These are phyloP conservation scores for Eimeria necatrix DNA, from an alignment of 169 alveolate species.

Conservation along the genomic window DNA sequence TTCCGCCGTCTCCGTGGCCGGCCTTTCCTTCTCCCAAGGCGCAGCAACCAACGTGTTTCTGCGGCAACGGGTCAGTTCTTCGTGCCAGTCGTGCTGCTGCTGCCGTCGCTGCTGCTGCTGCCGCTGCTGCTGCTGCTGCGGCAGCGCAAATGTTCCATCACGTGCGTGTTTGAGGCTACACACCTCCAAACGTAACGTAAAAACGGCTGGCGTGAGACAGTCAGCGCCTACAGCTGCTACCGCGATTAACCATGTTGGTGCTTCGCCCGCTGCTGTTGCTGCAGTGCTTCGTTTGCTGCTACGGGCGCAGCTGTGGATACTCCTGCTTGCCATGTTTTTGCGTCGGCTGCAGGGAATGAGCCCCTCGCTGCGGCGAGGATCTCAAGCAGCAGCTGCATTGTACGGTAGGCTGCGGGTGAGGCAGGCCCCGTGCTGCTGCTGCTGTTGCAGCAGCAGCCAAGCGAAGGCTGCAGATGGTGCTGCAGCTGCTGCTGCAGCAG, in stretches of 20 bases:
- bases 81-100: slow-evolving; percentile 34
- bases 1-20: slow-evolving; percentile 60
- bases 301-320: background rate
- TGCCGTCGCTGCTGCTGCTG: slow-evolving; percentile 15
- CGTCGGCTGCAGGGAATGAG: slow-evolving; percentile 63
- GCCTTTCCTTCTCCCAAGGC: slow-evolving; percentile 37
- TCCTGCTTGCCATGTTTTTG: background rate
- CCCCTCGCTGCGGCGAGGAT: slow-evolving; percentile 54
- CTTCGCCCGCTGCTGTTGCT: slow-evolving; percentile 32
- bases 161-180: too few species aligned
- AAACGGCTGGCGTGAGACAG: too few species aligned
- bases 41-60: slow-evolving; percentile 54
- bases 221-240: too few species aligned
- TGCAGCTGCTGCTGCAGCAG: slow-evolving; percentile 29
- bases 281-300: background rate
- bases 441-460: slow-evolving; percentile 70
- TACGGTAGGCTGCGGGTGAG: slow-evolving; percentile 58
- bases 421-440: slow-evolving; percentile 52
- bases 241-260: background rate
- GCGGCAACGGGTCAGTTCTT: slow-evolving; percentile 44
- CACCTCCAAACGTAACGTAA: too few species aligned
- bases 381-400: slow-evolving; percentile 50
- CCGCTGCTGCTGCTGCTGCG: slow-evolving; percentile 16
- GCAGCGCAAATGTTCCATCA: too few species aligned
- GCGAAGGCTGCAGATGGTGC: background rate